A percentile compares a stretch with the other conserved stretches of the same genome.
These are phyloP conservation scores for Xylaria cubensis DNA, from an alignment of 495 filamentous ascomycete genomes.

Conservation along the genomic window DNA sequence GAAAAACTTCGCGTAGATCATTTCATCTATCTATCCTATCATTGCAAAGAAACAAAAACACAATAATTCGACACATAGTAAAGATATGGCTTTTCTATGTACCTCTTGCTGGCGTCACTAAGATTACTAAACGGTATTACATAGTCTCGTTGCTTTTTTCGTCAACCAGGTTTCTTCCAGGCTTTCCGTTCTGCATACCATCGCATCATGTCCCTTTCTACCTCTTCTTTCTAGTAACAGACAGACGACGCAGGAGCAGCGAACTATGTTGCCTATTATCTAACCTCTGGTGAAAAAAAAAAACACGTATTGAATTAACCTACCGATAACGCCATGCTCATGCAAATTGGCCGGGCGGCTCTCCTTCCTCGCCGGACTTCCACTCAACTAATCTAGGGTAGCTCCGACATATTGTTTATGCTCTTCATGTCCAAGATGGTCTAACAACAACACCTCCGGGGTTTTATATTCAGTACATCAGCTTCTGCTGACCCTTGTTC, in stretches of 20 bases:
- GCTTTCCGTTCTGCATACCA: not conserved
- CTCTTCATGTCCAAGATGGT: slow-evolving; percentile 22
- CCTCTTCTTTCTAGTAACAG: not conserved
- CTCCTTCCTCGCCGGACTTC: slow-evolving; percentile 14
- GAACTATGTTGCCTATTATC: slow-evolving; percentile 9
- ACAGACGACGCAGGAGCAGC: not conserved
- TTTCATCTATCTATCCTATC: not conserved
- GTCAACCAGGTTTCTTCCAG: not conserved
- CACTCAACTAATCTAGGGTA: slow-evolving; percentile 26
- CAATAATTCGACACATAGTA: not conserved
- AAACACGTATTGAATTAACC: slow-evolving; percentile 28
- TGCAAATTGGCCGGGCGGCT: slow-evolving; percentile 38
- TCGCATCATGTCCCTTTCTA: not conserved
- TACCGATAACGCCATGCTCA: slow-evolving; percentile 44
- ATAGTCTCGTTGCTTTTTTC: not conserved
- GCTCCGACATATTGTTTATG: slow-evolving; percentile 25
- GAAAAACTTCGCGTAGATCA: not conserved
- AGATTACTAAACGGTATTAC: not conserved
- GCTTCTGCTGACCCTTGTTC: slow-evolving; percentile 38
- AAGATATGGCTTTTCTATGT: not conserved
- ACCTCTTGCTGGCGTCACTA: not conserved
- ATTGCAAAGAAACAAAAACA: not conserved
- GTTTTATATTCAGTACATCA: slow-evolving; percentile 26
- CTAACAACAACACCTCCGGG: slow-evolving; percentile 5
- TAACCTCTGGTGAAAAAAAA: slow-evolving; percentile 22